phyloP scores from a whole-genome alignment of 1,284 basidiomycete species.

The Sporisorium scitamineum region DNA sequence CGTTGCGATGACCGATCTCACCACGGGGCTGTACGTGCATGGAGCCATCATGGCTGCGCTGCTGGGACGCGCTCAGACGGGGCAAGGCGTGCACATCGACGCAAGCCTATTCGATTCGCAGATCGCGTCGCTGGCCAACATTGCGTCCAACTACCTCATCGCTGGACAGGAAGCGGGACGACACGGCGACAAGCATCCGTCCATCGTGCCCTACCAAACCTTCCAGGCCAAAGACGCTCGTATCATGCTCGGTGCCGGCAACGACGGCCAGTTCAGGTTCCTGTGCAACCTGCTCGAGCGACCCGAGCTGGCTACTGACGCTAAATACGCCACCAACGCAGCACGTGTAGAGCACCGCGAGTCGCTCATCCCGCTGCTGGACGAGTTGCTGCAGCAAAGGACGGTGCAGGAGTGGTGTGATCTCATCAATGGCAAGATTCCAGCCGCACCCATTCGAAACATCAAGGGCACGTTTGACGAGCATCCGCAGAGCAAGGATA shows the following conservation, averaged over 20 bases:
- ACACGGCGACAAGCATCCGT: slow-evolving; percentile 86
- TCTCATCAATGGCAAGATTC: slow-evolving; percentile 54
- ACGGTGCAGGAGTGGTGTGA: slow-evolving; percentile 59
- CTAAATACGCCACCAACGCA: slow-evolving; percentile 73
- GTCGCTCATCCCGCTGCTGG: slow-evolving; percentile 80
- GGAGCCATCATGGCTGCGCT: slow-evolving; percentile 92
- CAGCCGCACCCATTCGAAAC: slow-evolving; percentile 79
- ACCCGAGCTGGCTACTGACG: slow-evolving; percentile 34
- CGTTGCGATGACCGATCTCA: slow-evolving; percentile 89
- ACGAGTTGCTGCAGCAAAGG: slow-evolving; percentile 70
- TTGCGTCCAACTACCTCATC: slow-evolving; percentile 92
- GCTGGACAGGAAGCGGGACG: slow-evolving; percentile 85
- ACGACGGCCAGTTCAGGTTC: slow-evolving; percentile 80
- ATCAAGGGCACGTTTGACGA: slow-evolving; percentile 85
- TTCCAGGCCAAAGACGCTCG: slow-evolving; percentile 49
- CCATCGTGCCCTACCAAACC: slow-evolving; percentile 63
- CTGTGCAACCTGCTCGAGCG: slow-evolving; percentile 34
- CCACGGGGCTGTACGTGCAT: slow-evolving; percentile 91
- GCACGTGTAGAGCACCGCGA: slow-evolving; percentile 81
- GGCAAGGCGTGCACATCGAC: slow-evolving; percentile 89
- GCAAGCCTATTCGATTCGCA: slow-evolving; percentile 77
- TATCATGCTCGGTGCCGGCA: slow-evolving; percentile 82
- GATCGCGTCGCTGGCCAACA: slow-evolving; percentile 91
- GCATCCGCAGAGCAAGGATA: slow-evolving; percentile 85
- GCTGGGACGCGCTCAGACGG: slow-evolving; percentile 83